Conservation (phyloP, 305 asterid species). For the Stenogyne calaminthoides region DNA sequence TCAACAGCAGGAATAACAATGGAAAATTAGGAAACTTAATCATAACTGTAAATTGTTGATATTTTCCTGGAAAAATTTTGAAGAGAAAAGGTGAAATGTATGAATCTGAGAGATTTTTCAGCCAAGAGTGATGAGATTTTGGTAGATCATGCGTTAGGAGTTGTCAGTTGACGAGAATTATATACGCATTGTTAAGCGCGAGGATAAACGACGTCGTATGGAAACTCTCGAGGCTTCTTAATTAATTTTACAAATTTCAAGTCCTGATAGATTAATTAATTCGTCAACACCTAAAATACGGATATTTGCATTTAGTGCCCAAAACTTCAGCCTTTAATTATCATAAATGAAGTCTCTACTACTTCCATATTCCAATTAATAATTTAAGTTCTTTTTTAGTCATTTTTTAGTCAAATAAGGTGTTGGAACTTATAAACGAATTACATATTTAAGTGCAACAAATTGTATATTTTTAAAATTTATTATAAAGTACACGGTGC, state of each 20-base stretch:
- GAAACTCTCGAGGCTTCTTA: neutral
- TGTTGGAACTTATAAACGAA: too few species aligned
- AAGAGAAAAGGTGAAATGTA: neutral
- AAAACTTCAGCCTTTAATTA: too few species aligned
- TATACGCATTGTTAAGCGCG: constrained; percentile 10
- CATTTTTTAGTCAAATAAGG: neutral
- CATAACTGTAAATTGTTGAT: constrained; percentile 30
- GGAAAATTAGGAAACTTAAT: constrained; percentile 34
- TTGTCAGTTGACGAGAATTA: constrained; percentile 42
- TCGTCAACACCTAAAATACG: too few species aligned
- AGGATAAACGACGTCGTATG: constrained; percentile 11
- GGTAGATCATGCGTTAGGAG: constrained; percentile 27
- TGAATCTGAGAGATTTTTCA: constrained; percentile 34
- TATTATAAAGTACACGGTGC: too few species aligned
- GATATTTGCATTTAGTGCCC: neutral
- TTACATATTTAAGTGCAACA: too few species aligned
- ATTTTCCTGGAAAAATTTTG: constrained; percentile 1
- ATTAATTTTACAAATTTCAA: neutral
- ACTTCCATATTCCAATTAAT: neutral
- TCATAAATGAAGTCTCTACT: neutral
- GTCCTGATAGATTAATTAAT: neutral
- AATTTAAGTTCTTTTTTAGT: too few species aligned
- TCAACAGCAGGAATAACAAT: constrained; percentile 41
- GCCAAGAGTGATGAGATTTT: constrained; percentile 24
- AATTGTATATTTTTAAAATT: too few species aligned